Evolutionary conservation across 768 basidiomycete genomes (phyloP).

Genomic region (Coprinopsis cinerea): DNA sequence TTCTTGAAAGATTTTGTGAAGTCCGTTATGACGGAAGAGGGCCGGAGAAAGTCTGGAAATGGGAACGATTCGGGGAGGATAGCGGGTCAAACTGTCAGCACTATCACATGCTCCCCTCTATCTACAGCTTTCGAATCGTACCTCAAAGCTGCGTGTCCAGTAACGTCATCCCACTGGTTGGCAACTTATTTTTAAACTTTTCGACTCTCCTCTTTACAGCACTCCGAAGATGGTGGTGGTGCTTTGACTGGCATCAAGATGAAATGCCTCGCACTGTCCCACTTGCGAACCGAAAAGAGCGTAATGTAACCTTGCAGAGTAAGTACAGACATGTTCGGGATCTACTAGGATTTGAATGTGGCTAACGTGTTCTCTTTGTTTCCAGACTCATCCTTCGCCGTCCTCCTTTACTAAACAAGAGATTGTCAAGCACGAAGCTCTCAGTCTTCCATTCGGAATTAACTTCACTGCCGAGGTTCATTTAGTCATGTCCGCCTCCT

Average conservation of each 20-base stretch:
- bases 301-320: background rate
- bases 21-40: no score
- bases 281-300: background rate
- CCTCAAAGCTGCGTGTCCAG: no score
- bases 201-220: background rate
- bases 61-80: background rate
- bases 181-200: no score
- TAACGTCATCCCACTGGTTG: no score
- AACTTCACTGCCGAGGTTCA: no score
- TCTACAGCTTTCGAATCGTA: no score
- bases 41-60: background rate
- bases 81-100: no score
- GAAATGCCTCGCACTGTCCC: background rate
- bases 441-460: background rate
- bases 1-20: background rate
- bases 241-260: background rate
- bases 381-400: background rate
- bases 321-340: background rate
- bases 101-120: no score
- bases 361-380: background rate
- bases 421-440: background rate
- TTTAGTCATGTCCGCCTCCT: no score
- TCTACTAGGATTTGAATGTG: background rate
- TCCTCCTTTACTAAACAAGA: background rate
- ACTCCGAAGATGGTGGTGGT: background rate